These are phyloP conservation scores for Paramecium sexaurelia DNA, from an alignment of 73 alveolate genomes.

Conservation along the genomic window DNA sequence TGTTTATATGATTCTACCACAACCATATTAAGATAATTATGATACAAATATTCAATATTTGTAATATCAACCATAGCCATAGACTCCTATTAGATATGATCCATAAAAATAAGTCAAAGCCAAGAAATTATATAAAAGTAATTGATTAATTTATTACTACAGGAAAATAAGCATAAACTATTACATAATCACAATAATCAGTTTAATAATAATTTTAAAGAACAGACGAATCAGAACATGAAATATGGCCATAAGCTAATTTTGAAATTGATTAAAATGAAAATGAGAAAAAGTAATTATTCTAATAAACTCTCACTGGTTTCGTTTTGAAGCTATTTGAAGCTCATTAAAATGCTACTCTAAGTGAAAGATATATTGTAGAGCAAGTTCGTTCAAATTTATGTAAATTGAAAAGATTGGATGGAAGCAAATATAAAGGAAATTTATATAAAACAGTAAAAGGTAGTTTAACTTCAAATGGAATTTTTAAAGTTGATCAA, in stretches of 20 bases:
- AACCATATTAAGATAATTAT: not conserved
- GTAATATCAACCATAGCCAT: not conserved
- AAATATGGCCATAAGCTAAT: not conserved
- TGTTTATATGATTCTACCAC: not conserved
- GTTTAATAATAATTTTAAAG: not conserved
- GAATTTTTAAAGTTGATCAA: not conserved
- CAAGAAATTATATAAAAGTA: not conserved
- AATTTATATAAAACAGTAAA: conserved; percentile 21
- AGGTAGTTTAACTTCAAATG: conserved; percentile 51
- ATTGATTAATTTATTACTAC: not conserved
- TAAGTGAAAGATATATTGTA: conserved; percentile 24
- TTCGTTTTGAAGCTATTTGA: conserved; percentile 15
- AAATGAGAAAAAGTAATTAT: not conserved
- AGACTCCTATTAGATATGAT: not conserved
- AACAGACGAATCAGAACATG: conserved; percentile 14
- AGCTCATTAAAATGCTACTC: not conserved
- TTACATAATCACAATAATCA: not conserved
- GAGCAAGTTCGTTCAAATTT: conserved; percentile 13
- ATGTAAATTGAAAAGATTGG: conserved; percentile 5
- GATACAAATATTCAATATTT: not conserved
- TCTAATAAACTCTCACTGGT: conserved; percentile 21
- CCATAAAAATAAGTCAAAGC: not conserved
- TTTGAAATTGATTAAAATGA: not conserved
- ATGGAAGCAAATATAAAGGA: conserved; percentile 38
- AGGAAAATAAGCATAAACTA: not conserved